Evolutionary conservation across 257 asterid species (phyloP), one percentile per base, ranked within the genome.

Genomic region (Paulownia fortunei): DNA sequence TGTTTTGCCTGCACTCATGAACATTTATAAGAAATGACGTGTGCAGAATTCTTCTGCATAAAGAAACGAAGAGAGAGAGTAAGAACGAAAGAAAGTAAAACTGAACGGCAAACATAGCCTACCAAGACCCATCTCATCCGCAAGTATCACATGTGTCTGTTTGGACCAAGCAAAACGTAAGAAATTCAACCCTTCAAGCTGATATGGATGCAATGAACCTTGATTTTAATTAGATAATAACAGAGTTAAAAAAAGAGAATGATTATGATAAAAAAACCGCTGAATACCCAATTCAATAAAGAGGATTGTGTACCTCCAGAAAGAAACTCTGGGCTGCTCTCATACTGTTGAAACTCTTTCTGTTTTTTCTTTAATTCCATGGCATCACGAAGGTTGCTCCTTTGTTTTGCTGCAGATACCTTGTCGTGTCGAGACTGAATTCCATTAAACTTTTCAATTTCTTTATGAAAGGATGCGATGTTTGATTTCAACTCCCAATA

Each of bases 111-210:
- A 73, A 30, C 68, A 67, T 30, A 82, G 72, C 92, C 67, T 88
- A 96, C 99, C 99, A 82, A 96, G 98, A 60, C 99, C 99, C 99
- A 95, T 95, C 86, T 96, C 99, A 89, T 96, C 99, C 18, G 99
- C 99, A 79, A 96, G 97, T 85, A 96, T 93, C 61, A 96, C 99
- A 83, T 96, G 99, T 3, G 99, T 96, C 71, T 92, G 97, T 85
- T 96, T 96, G 77, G 91, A 89, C 99, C 99, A 96, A 78, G 99
- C 82, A 90, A 90, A 96, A 21, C 98, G 97, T 82, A 96, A 80
- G 89, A 96, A 96, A 84, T 96, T 96, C 90, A 96, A 89, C 83
- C 99, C 99, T 93, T 93, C 99, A 26, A 96, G 98, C 93, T 96
- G 99, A 84, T 96, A 96, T 19, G 99, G 99, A 82, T 96, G 98